Evolutionary conservation across 108 stramenopile genomes (phyloP), one percentile per base, ranked within the genome.

Genomic region (Aurantiochytrium sp.): DNA sequence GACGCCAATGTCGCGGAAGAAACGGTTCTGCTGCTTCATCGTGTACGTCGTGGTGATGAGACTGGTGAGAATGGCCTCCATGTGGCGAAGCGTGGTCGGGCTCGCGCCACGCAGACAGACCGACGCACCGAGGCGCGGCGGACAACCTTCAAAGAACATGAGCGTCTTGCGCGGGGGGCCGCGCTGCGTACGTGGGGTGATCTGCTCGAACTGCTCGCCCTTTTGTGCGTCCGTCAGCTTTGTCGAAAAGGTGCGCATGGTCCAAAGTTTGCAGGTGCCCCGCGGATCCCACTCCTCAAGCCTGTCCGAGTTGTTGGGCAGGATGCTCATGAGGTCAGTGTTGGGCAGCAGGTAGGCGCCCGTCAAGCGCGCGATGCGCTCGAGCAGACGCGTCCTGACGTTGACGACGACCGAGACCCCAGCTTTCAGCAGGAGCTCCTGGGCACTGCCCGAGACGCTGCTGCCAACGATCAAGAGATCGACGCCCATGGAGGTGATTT

Each of bases 171-270:
- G 41, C 37, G 37, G 69, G 6, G 37, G 37, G 8, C 37, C 69
- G 4, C 42, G 37, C 41, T 45, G 22, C 10, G 8, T 81, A 8
- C 69, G 37, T 27, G 69, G 41, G 17, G 42, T 22, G 1, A 81
- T 81, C 22, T 45, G 37, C 69, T 81, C 69, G 4, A 81, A 30
- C 36, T 45, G 69, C 22, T 81, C 69, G 24, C 42, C 41, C 42
- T 81, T 81, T 81, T 81, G 69, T n/a, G 69, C 69, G 12, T 81
- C 69, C 10, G 69, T 81, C 4, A 81, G 69, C 27, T 81, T 45
- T 30, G 69, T 81, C 10, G 69, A 81, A 81, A 45, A 81, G 21
- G 69, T 81, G 4, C 69, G 69, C 42, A 81, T 45, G 21, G 37
- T 45, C 69, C 69, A 81, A 4, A 81, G 24, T 19, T 81, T 45